Percentiles rank a stretch among this genome's conserved stretches.
phyloP scores from a whole-genome alignment of 495 filamentous ascomycete species.

The Oidiodendron maius region DNA sequence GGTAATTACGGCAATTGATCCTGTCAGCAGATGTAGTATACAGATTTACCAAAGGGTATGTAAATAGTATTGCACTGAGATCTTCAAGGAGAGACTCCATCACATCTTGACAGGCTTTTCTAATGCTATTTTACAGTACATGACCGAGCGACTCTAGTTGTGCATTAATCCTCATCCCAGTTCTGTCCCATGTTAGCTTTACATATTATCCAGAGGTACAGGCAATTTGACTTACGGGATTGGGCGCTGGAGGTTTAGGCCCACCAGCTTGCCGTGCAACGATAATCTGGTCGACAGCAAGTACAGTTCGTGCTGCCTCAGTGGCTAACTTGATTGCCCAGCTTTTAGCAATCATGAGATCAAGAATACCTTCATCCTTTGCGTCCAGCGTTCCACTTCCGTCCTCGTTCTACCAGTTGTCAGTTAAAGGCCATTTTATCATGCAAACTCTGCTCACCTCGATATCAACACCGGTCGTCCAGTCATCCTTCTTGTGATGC shows the following conservation, averaged over 20 bases:
- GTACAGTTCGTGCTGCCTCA: slow-evolving; percentile 86
- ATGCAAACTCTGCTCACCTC: slow-evolving; percentile 45
- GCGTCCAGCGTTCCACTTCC: slow-evolving; percentile 79
- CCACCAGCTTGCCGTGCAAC: slow-evolving; percentile 96
- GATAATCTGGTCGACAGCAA: slow-evolving; percentile 99
- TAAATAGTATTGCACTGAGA: neutral
- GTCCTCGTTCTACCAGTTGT: slow-evolving; percentile 52
- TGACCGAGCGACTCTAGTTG: slow-evolving; percentile 10
- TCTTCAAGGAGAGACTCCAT: neutral
- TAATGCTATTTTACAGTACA: slow-evolving; percentile 17
- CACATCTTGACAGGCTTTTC: neutral
- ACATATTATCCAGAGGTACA: neutral
- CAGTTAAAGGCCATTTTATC: neutral
- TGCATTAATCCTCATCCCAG: slow-evolving; percentile 89
- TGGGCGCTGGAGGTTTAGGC: slow-evolving; percentile 91
- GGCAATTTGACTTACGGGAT: slow-evolving; percentile 50
- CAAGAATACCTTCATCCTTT: slow-evolving; percentile 84
- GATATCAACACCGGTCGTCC: slow-evolving; percentile 89
- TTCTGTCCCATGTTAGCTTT: slow-evolving; percentile 44
- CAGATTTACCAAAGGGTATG: neutral
- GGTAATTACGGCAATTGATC: neutral
- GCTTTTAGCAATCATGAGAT: slow-evolving; percentile 83
- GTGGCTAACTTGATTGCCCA: slow-evolving; percentile 97
- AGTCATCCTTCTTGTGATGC: slow-evolving; percentile 80
- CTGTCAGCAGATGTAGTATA: neutral